These are phyloP conservation scores for Plasmodium gonderi DNA, from an alignment of 169 alveolate species.

Conservation along the genomic window DNA sequence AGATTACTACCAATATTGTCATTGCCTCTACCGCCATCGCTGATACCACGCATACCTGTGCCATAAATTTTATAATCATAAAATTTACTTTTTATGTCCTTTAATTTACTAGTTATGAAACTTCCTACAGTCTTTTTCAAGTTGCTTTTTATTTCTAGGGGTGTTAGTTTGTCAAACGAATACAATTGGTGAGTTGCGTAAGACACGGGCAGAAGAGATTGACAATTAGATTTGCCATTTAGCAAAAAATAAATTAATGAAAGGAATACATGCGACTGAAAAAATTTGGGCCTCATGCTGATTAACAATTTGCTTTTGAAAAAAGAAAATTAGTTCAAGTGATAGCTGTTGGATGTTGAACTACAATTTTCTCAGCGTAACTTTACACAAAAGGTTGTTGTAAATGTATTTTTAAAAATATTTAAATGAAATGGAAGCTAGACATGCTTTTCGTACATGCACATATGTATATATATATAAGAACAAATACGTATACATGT, in stretches of 20 bases:
- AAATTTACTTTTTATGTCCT: slow-evolving; percentile 25
- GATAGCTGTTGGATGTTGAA: background rate
- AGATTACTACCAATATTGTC: background rate
- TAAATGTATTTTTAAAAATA: background rate
- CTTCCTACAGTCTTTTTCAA: slow-evolving; percentile 25
- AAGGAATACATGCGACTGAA: background rate
- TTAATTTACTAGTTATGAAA: slow-evolving; percentile 43
- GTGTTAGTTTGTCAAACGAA: slow-evolving; percentile 30
- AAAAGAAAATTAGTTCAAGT: background rate
- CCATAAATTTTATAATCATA: slow-evolving; percentile 5
- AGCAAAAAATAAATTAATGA: background rate
- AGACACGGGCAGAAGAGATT: slow-evolving; percentile 43
- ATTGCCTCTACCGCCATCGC: background rate
- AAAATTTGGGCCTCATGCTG: background rate
- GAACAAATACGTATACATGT: no score
- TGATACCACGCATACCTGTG: background rate
- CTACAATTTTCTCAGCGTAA: background rate
- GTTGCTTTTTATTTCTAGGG: slow-evolving; percentile 49
- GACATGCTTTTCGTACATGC: background rate
- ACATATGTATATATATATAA: background rate
- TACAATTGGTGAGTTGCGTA: slow-evolving; percentile 62
- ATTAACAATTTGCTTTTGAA: background rate
- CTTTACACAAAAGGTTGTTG: no score
- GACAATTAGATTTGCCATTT: slow-evolving; percentile 12
- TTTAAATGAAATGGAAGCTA: background rate